Base-by-base conservation (phyloP, 768 basidiomycete species). In the Calocybe gangraenosa region DNA sequence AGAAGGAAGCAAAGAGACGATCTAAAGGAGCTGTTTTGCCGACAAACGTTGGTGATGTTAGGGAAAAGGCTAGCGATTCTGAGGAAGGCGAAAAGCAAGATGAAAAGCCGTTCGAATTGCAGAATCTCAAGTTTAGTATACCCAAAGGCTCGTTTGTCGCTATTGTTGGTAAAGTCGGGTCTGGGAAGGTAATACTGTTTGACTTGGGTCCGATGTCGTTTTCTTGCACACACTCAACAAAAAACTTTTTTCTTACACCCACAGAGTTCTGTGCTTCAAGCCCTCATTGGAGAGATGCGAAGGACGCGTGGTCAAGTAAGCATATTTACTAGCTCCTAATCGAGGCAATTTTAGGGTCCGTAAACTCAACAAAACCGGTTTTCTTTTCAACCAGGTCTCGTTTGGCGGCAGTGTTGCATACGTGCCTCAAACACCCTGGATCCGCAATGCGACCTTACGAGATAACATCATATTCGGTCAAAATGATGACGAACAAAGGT, bases 391-490 rank as follows among this genome's bases (percentile, higher is more conserved):
- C n/a, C n/a, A 75, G 70, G 74, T 79, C 25, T 51, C 65, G 1
- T 78, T 84, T 50, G 74, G 74, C 3, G 78, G 82, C 10, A 65
- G 66, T 1, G 64, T 80, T 4, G 76, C 78, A 0, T 82, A 82
- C 55, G 78, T 79, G 0, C 75, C 82, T 3, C 81, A 84, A 57
- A 60, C 68, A 15, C 65, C 83, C 0, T 87, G 83, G 83, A 81
- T 86, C 51, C 64, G 65, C 55, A 82, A 82, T 58, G 82, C 82
- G 0, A 86, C 82, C 0, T 62, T 91, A 19, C 72, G 79, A 18
- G 76, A 85, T 40, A 92, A 92, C 60, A 77, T 92, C 51, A 55
- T 81, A 0, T 91, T 92, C 56, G 88, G 87, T 0, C 73, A 79
- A 51, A 63, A 69, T 5, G 81, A 79, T 45, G 78, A 90, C 40